Percentiles rank a stretch among this genome's conserved stretches.
Evolutionary conservation across 2,329 filamentous ascomycete genomes (phyloP).

Genomic region (Ophiostoma pallidulum): DNA sequence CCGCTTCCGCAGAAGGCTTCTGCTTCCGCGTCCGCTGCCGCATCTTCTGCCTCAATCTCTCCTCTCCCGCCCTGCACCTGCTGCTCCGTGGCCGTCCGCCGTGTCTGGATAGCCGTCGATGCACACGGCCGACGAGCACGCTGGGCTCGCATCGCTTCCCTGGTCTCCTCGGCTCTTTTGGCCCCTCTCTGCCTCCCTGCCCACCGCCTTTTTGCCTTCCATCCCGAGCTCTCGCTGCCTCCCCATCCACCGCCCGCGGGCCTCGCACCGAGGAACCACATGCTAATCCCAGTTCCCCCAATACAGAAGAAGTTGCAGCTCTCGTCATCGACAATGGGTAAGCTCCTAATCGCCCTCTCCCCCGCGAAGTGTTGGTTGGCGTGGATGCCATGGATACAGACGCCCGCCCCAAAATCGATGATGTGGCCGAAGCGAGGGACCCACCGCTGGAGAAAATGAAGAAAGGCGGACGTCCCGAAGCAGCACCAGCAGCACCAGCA

Average conservation of each 20-base stretch:
- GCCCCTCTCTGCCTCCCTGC: neutral
- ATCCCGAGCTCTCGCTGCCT: neutral
- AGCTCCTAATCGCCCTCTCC: slow-evolving; percentile 33
- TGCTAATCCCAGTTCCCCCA: slow-evolving; percentile 20
- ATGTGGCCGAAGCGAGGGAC: slow-evolving; percentile 13
- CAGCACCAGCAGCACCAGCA: too few relatives aligned
- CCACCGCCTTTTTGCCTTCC: slow-evolving; percentile 12
- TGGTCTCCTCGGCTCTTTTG: neutral
- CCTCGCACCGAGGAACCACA: neutral
- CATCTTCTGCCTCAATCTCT: neutral
- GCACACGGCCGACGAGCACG: too few relatives aligned
- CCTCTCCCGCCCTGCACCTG: neutral
- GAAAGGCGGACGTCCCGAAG: neutral
- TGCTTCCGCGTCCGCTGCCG: too few relatives aligned
- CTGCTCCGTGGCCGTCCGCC: neutral
- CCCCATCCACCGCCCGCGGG: neutral
- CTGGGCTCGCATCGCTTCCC: neutral
- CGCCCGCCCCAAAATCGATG: slow-evolving; percentile 10
- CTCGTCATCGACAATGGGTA: slow-evolving; percentile 99
- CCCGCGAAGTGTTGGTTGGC: neutral
- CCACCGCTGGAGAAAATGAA: slow-evolving; percentile 9
- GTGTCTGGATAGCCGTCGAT: too few relatives aligned
- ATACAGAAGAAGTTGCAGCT: slow-evolving; percentile 97
- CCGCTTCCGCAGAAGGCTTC: neutral
- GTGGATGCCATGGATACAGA: neutral